Evolutionary conservation across 331 rosid species (phyloP).

Genomic region (Malus hybrid): DNA sequence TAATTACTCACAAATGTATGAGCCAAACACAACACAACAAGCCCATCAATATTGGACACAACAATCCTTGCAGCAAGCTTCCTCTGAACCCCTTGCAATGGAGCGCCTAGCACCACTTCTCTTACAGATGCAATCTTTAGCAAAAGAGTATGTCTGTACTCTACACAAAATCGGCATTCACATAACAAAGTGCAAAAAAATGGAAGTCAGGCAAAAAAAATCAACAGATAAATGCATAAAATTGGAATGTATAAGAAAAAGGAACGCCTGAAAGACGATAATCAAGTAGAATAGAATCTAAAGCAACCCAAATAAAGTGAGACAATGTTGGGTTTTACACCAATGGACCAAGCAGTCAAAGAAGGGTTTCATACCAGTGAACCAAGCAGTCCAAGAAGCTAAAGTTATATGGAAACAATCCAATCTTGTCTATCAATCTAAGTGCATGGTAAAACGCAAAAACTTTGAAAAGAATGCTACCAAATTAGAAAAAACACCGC

Average conservation of each 20-base stretch:
- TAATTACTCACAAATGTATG: too few relatives aligned
- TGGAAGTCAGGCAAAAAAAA: background rate
- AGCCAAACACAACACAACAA: conserved; percentile 5
- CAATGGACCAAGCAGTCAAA: background rate
- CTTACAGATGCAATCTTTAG: conserved; percentile 87
- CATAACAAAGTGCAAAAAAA: conserved; percentile 7
- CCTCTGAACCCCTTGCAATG: conserved; percentile 63
- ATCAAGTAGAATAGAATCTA: background rate
- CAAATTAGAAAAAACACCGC: too few relatives aligned
- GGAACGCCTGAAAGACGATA: background rate
- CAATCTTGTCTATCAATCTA: too few relatives aligned
- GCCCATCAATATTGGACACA: conserved; percentile 43
- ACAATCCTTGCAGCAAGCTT: conserved; percentile 55
- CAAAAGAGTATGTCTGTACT: conserved; percentile 56
- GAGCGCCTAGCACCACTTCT: conserved; percentile 96
- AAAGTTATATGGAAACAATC: too few relatives aligned
- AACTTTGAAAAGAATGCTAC: too few relatives aligned
- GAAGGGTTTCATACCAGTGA: too few relatives aligned
- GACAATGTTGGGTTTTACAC: background rate
- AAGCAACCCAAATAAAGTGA: background rate
- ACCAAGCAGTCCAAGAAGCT: background rate
- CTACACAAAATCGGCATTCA: conserved; percentile 39
- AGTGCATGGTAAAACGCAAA: too few relatives aligned
- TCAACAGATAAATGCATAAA: background rate
- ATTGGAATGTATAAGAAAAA: background rate